Percentiles rank a stretch among this genome's conserved stretches.
Evolutionary conservation across 768 basidiomycete species (phyloP).

Genomic region (Podaxis sp.): DNA sequence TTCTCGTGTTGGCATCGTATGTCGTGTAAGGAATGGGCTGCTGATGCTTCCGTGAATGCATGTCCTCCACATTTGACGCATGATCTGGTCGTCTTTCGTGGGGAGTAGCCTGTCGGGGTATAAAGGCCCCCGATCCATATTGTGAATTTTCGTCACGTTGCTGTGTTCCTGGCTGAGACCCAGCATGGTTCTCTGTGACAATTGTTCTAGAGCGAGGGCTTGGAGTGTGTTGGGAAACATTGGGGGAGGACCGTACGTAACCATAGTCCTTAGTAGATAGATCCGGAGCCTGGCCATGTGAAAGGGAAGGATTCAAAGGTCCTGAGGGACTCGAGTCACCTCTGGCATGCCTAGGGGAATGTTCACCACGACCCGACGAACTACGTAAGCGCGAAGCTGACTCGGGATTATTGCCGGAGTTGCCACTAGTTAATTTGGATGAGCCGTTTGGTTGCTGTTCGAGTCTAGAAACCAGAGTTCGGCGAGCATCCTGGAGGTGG

Average conservation of each 20-base stretch:
- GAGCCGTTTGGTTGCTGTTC: conserved; percentile 1
- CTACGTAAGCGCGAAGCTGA: neutral
- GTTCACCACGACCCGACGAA: conserved; percentile 6
- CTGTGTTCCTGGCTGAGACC: neutral
- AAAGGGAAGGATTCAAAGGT: neutral
- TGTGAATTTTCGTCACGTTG: neutral
- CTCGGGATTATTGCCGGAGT: neutral
- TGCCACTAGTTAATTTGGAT: neutral
- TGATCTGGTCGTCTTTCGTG: conserved; percentile 8
- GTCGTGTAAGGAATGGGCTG: neutral
- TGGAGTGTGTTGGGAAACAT: conserved; percentile 3
- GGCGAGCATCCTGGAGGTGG: conserved; percentile 8
- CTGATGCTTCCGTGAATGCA: neutral
- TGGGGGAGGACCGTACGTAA: conserved; percentile 4
- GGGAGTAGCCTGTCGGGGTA: neutral
- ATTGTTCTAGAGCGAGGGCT: conserved; percentile 6
- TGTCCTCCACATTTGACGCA: neutral
- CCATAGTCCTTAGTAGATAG: neutral
- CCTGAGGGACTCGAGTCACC: conserved; percentile 9
- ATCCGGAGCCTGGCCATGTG: neutral
- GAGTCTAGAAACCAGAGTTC: conserved; percentile 3
- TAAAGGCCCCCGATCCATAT: neutral
- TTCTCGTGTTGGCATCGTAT: neutral
- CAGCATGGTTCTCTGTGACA: neutral
- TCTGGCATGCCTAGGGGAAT: neutral